These are phyloP conservation scores for Oidiodendron maius DNA, from an alignment of 495 filamentous ascomycete genomes.

Conservation along the genomic window DNA sequence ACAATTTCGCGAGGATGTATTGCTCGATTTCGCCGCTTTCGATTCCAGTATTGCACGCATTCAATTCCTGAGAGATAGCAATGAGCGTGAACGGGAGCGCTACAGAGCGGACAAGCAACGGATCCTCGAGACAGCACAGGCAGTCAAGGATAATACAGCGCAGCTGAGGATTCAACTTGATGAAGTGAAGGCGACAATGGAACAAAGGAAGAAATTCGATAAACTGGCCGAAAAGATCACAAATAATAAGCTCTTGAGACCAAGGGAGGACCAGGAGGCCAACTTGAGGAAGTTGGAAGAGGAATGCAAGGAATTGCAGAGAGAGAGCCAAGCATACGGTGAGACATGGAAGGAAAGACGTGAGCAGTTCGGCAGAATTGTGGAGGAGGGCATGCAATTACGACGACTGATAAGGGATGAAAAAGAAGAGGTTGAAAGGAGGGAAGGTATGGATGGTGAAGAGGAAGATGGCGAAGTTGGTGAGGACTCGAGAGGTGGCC, in stretches of 20 bases:
- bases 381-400: conserved; percentile 84
- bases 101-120: conserved; percentile 75
- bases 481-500: conserved; percentile 34
- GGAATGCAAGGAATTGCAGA: conserved; percentile 83
- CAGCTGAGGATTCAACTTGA: conserved; percentile 66
- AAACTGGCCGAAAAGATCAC: conserved; percentile 83
- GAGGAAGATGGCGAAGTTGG: conserved; percentile 59
- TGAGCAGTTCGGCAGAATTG: conserved; percentile 84
- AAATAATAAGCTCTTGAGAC: conserved; percentile 67
- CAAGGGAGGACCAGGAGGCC: conserved; percentile 74
- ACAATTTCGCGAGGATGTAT: conserved; percentile 71
- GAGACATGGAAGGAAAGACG: conserved; percentile 80
- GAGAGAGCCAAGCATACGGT: conserved; percentile 75
- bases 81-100: conserved; percentile 75
- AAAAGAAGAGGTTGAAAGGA: conserved; percentile 76
- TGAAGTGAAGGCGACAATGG: conserved; percentile 68
- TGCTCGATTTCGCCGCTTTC: conserved; percentile 86
- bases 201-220: conserved; percentile 79
- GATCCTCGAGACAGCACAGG: conserved; percentile 68
- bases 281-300: conserved; percentile 74
- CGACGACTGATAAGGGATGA: conserved; percentile 85
- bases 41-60: conserved; percentile 82
- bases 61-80: conserved; percentile 79
- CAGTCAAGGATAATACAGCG: conserved; percentile 69
- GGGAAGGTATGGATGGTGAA: conserved; percentile 78